Percentiles rank a stretch among this genome's conserved stretches.
These are phyloP conservation scores for Zea luxurians DNA, from an alignment of 176 grass and related monocot species.

Conservation along the genomic window DNA sequence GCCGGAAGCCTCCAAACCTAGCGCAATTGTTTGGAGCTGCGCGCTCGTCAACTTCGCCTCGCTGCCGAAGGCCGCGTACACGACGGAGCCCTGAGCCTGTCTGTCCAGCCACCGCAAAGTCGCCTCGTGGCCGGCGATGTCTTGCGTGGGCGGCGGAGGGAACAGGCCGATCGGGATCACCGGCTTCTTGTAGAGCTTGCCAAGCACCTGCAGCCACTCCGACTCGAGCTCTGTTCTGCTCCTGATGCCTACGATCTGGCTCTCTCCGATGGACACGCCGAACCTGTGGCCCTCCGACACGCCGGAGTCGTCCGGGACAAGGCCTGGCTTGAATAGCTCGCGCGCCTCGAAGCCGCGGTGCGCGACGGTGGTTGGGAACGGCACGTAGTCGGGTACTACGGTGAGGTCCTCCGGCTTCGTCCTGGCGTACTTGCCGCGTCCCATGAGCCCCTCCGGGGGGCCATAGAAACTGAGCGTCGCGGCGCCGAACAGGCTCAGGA, in stretches of 20 bases:
- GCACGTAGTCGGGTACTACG: conserved; percentile 23
- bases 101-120: conserved; percentile 36
- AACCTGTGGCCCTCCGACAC: conserved; percentile 3
- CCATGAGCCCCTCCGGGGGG: conserved; percentile 1
- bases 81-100: conserved; percentile 11
- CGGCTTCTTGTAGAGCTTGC: conserved; percentile 30
- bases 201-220: conserved; percentile 37
- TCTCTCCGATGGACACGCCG: background rate
- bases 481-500: conserved; percentile 30
- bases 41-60: conserved; percentile 26
- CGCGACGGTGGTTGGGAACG: conserved; percentile 30
- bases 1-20: conserved; percentile 30
- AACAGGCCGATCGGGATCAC: conserved; percentile 31
- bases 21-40: conserved; percentile 27
- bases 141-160: background rate
- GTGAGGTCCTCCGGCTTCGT: conserved; percentile 25
- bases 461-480: background rate
- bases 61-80: conserved; percentile 37
- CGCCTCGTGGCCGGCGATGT: background rate
- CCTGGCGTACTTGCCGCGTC: conserved; percentile 9
- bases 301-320: conserved; percentile 23
- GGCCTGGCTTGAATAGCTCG: background rate
- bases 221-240: conserved; percentile 3
- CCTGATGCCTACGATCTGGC: conserved; percentile 21
- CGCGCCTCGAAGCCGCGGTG: conserved; percentile 36